A percentile compares a stretch with the other conserved stretches of the same genome.
Conservation (phyloP, 306 rosid species). For the Dalbergia cochinchinensis region DNA sequence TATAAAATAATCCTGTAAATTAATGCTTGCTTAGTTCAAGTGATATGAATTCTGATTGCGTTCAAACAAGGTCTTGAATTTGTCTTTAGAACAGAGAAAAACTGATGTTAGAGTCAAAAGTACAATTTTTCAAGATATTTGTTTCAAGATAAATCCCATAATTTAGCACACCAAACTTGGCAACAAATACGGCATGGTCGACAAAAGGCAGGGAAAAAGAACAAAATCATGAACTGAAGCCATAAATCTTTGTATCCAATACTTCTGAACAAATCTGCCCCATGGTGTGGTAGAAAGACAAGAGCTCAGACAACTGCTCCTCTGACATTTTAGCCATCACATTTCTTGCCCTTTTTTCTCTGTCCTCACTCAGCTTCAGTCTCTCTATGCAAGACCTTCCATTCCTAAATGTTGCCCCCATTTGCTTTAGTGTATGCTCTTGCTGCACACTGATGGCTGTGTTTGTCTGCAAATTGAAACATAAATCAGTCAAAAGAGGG, state of each 20-base stretch:
- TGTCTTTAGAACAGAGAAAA: too few relatives aligned
- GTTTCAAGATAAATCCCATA: background rate
- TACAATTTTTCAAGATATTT: background rate
- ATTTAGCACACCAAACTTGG: background rate
- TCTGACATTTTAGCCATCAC: slow-evolving; percentile 80
- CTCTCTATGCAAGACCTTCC: slow-evolving; percentile 71
- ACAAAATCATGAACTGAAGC: slow-evolving; percentile 24
- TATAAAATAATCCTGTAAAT: too few relatives aligned
- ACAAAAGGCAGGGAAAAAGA: background rate
- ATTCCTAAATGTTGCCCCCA: slow-evolving; percentile 97
- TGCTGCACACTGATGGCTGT: slow-evolving; percentile 81
- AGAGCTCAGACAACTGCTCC: slow-evolving; percentile 80
- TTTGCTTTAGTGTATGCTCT: slow-evolving; percentile 83
- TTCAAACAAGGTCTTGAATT: too few relatives aligned
- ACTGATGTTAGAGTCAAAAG: too few relatives aligned
- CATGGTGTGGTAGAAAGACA: slow-evolving; percentile 85
- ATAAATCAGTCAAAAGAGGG: background rate
- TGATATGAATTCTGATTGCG: too few relatives aligned
- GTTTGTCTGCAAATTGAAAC: slow-evolving; percentile 66
- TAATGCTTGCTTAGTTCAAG: too few relatives aligned
- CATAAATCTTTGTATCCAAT: slow-evolving; percentile 70
- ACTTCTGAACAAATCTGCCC: slow-evolving; percentile 79
- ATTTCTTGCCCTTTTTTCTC: slow-evolving; percentile 69
- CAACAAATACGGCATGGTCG: background rate
- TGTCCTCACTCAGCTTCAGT: slow-evolving; percentile 72